Evolutionary conservation across 164 flowering plant species (phyloP), one percentile per base, ranked within the genome.

Genomic region (Amborella trichopoda): DNA sequence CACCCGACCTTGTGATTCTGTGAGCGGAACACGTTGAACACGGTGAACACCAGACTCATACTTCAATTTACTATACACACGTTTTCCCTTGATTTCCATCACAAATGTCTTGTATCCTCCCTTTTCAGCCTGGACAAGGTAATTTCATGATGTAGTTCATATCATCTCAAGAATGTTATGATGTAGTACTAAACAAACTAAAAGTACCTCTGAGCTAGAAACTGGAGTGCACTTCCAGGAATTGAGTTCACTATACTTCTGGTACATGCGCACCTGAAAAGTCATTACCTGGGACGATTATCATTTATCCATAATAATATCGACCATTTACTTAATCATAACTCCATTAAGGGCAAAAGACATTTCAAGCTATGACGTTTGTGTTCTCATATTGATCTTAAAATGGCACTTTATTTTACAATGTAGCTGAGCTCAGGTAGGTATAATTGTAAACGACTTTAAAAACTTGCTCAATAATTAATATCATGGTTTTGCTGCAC

Each of bases 1-100:
- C 45, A 91, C 90, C 58, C 96, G 99, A n/a, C 99, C 99, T 56
- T 87, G 99, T 56, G 93, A 50, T 73, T 87, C 99, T 48, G 95
- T 87, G 55, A 66, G 85, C 59, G 99, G 99, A 55, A 91, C 95
- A 57, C 95, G 95, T 63, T 91, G 96, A 66, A 91, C 99, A 49
- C 96, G 80, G 49, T 91, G 99, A 53, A 91, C 99, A 51, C 99
- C 99, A 62, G 96, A 82, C 59, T 91, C 99, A 42, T 71, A 91
- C 65, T 91, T 91, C 47, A 91, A 64, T 65, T 91, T 91, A 73
- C 96, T 87, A 54, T 91, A 87, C 18, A 91, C 98, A 58, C 81
- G 70, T 9, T 43, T 76, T 36, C 97, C 97, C 67, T 83, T 86
- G 37, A 90, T 56, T 71, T 86, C 98, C 95, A 90, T 75, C 61